Base-by-base conservation (phyloP, 2,329 filamentous ascomycete genomes). In the Rugonectria rugulosa region DNA sequence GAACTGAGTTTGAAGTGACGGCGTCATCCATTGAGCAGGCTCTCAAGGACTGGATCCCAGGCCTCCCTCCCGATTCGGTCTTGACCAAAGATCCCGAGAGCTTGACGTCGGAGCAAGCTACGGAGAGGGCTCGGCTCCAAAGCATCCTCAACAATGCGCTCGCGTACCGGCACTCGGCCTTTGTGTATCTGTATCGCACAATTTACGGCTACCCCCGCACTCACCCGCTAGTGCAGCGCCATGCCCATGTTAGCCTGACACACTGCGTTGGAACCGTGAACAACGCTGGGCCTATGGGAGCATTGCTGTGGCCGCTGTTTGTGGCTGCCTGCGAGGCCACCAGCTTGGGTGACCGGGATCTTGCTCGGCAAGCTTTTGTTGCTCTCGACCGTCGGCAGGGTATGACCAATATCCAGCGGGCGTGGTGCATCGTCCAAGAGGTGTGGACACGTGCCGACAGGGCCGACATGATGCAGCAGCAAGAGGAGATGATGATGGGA, bases 241-340 rank as follows among this genome's bases (percentile, higher is more conserved):
- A 87, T 61, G 70, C 79, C 1, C 80, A 78, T 56, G 66, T 76
- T 2, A 77, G 82, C 5, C 74, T 87, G 5, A 68, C 70, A 12
- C 82, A 86, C 57, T 87, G 84, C 63, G 75, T 79, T 6, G 78
- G 77, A 24, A 85, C 83, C 0, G 83, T 85, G 23, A 74, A 72
- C 19, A 80, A 82, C 55, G 74, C 74, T 38, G 85, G 86, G 1
- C 86, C 86, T 1, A 87, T 88, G 82, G 80, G 82, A 2, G 86
- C 86, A 3, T 73, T 88, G 29, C 75, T 88, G 2, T 88, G 85
- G 84, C 86, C 86, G 1, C 73, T 88, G 3, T 88, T 88, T 62
- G 84, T 86, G 9, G 82, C 84, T 2, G 79, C 83, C 2, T 87
- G 85, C 65, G 86, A 88, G 68, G 85, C 85, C 1, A 72, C 76